Conservation (phyloP, 2,329 filamentous ascomycete species). For the Huntiella moniliformis region DNA sequence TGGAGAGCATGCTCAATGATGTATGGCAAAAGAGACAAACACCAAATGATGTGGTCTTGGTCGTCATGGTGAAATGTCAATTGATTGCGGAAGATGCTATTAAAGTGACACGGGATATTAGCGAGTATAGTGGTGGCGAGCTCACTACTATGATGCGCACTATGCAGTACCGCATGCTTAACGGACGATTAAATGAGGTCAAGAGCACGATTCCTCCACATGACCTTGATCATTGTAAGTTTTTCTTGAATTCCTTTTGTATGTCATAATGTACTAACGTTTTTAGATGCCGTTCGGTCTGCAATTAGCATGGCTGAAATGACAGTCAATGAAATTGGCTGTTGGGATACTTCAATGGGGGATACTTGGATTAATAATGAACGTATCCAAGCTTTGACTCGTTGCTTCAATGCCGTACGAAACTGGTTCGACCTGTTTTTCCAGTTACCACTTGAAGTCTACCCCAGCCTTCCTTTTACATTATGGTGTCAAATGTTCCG, state of each 20-base stretch:
- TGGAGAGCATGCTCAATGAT: slow-evolving; percentile 33
- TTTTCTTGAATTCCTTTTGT: neutral
- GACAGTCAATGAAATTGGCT: slow-evolving; percentile 8
- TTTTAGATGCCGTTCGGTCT: slow-evolving; percentile 6
- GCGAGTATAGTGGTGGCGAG: slow-evolving; percentile 2
- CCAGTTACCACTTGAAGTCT: slow-evolving; percentile 4
- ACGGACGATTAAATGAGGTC: slow-evolving; percentile 7
- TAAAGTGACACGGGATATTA: slow-evolving; percentile 4
- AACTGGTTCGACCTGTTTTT: slow-evolving; percentile 8
- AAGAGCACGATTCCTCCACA: neutral
- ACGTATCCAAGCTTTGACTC: slow-evolving; percentile 5
- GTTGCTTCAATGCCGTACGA: slow-evolving; percentile 6
- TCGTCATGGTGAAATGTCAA: slow-evolving; percentile 8
- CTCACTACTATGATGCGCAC: slow-evolving; percentile 4
- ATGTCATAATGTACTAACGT: neutral
- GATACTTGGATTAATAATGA: slow-evolving; percentile 9
- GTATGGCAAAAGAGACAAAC: slow-evolving; percentile 18
- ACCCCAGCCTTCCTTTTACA: slow-evolving; percentile 7
- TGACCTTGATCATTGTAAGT: slow-evolving; percentile 7
- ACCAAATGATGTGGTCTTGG: slow-evolving; percentile 6
- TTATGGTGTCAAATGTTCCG: slow-evolving; percentile 11
- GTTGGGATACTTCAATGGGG: slow-evolving; percentile 4
- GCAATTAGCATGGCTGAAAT: slow-evolving; percentile 8
- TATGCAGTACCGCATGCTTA: slow-evolving; percentile 10
- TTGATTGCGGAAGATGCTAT: slow-evolving; percentile 8